Conservation (phyloP, 129 eudicot genomes). For the Heracleum sosnowskyi region DNA sequence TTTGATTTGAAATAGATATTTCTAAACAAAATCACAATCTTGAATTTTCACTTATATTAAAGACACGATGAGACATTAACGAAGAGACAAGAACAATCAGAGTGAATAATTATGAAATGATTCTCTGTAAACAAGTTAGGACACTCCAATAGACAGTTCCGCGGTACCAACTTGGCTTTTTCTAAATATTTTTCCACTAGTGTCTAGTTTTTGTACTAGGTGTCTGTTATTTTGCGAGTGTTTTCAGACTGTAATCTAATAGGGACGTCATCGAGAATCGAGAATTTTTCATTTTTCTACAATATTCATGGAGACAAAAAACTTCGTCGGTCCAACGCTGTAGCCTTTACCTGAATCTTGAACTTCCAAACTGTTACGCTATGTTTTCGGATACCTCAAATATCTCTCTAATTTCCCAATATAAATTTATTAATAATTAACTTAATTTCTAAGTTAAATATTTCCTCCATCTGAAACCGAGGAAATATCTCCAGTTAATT, state of each 20-base stretch:
- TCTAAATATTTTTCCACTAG: not conserved
- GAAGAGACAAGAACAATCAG: not conserved
- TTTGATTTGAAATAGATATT: not conserved
- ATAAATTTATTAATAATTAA: no score
- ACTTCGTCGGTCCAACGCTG: not conserved
- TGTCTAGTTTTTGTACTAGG: not conserved
- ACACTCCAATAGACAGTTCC: not conserved
- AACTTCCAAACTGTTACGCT: conserved; percentile 5
- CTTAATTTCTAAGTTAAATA: no score
- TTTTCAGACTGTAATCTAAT: not conserved
- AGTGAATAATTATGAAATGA: not conserved
- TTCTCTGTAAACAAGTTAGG: conserved; percentile 3
- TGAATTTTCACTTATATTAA: not conserved
- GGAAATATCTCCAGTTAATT: no score
- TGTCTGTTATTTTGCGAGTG: not conserved
- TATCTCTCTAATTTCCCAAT: no score
- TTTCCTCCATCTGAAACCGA: no score
- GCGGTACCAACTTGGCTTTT: conserved; percentile 1
- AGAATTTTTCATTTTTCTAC: not conserved
- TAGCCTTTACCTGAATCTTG: not conserved
- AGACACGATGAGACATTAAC: not conserved
- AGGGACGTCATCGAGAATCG: not conserved
- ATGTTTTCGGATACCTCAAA: no score
- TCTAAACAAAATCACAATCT: not conserved
- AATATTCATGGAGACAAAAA: not conserved